Percentiles rank a stretch among this genome's conserved stretches.
Evolutionary conservation across 805 yeast genomes (phyloP).

Genomic region (Metschnikowia gruessii): DNA sequence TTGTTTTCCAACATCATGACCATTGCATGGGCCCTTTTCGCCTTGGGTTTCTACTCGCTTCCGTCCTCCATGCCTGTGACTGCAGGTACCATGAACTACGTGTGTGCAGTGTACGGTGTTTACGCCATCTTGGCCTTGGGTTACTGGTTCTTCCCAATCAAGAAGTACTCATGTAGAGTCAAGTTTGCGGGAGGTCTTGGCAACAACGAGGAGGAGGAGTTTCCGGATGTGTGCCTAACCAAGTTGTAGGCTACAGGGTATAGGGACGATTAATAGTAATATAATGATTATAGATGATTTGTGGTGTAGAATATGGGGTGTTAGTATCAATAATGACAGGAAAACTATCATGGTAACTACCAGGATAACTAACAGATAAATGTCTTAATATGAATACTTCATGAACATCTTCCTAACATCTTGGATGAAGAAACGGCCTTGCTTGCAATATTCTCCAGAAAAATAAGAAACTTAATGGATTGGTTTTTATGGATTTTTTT

Average conservation of each 20-base stretch:
- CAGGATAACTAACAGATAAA: no score
- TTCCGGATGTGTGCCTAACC: conserved; percentile 41
- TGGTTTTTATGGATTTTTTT: no score
- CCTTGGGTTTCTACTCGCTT: conserved; percentile 38
- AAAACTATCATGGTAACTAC: no score
- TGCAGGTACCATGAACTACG: conserved; percentile 30
- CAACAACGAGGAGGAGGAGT: conserved; percentile 40
- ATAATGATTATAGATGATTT: no score
- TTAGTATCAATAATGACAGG: no score
- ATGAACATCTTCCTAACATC: no score
- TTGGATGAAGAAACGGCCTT: no score
- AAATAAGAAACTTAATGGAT: no score
- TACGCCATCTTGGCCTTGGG: conserved; percentile 35
- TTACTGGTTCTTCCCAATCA: conserved; percentile 44
- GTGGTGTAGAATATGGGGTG: no score
- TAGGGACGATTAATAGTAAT: no score
- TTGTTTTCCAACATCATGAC: conserved; percentile 33
- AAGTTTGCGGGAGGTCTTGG: conserved; percentile 43
- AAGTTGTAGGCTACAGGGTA: conserved; percentile 7
- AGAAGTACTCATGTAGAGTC: conserved; percentile 36
- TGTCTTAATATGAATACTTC: no score
- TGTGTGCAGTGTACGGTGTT: conserved; percentile 27
- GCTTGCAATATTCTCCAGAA: no score
- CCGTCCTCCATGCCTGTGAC: conserved; percentile 32
- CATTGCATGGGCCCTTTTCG: conserved; percentile 35